These are phyloP conservation scores for Euphorbia neoarborescens DNA, from an alignment of 441 rosid genomes.

Conservation along the genomic window DNA sequence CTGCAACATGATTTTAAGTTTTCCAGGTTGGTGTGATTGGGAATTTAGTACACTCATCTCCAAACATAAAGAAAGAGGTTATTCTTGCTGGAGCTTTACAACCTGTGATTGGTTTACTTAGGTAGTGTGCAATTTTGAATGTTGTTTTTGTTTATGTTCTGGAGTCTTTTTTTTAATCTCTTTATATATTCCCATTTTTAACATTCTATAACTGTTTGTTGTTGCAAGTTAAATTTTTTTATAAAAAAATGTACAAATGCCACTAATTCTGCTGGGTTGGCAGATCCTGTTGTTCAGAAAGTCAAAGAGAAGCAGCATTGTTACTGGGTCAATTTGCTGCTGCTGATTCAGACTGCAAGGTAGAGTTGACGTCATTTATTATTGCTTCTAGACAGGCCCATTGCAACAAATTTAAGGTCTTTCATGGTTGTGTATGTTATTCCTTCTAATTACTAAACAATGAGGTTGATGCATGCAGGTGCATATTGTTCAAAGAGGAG, in stretches of 20 bases:
- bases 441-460: conserved; percentile 7
- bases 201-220: background rate
- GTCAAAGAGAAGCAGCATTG: conserved; percentile 95
- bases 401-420: background rate
- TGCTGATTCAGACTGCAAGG: conserved; percentile 97
- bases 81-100: conserved; percentile 81
- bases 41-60: conserved; percentile 94
- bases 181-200: background rate
- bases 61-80: conserved; percentile 76
- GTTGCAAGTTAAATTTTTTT: background rate
- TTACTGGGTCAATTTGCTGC: conserved; percentile 96
- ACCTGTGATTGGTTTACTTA: conserved; percentile 75
- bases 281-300: conserved; percentile 89
- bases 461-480: conserved; percentile 50
- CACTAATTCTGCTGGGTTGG: conserved; percentile 18
- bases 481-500: conserved; percentile 95
- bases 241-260: background rate
- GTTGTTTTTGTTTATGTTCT: background rate
- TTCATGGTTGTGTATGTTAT: background rate
- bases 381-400: background rate
- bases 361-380: conserved; percentile 17
- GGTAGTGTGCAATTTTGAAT: conserved; percentile 30
- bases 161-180: background rate
- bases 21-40: conserved; percentile 90
- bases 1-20: conserved; percentile 17